Percentiles rank a stretch among this genome's conserved stretches.
phyloP scores from a whole-genome alignment of 495 filamentous ascomycete genomes.

The Parathielavia appendiculata region DNA sequence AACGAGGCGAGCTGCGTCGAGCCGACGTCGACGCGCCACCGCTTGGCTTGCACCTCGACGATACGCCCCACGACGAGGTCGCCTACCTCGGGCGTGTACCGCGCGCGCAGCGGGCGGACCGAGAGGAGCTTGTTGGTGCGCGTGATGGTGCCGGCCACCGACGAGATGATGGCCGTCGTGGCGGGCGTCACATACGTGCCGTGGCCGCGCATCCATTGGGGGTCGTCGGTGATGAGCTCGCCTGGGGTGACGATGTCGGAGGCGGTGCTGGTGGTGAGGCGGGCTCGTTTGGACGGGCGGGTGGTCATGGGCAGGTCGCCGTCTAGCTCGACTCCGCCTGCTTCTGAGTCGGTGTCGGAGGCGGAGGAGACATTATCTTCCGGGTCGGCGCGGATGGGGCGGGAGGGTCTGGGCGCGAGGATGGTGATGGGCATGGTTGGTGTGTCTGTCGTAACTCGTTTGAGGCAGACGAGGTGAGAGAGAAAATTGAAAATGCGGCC shows the following conservation, averaged over 20 bases:
- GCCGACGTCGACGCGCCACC: slow-evolving; percentile 92
- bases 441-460: not conserved
- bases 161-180: slow-evolving; percentile 68
- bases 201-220: slow-evolving; percentile 97
- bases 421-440: slow-evolving; percentile 75
- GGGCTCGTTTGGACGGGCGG: slow-evolving; percentile 26
- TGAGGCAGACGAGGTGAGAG: not conserved
- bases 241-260: slow-evolving; percentile 75
- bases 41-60: slow-evolving; percentile 78
- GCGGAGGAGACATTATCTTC: slow-evolving; percentile 27
- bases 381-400: slow-evolving; percentile 18
- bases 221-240: slow-evolving; percentile 79
- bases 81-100: slow-evolving; percentile 92
- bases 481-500: not conserved
- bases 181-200: slow-evolving; percentile 64
- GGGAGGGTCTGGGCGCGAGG: slow-evolving; percentile 52
- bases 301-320: slow-evolving; percentile 56
- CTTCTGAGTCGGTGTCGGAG: slow-evolving; percentile 40
- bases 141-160: slow-evolving; percentile 77
- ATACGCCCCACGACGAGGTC: slow-evolving; percentile 93
- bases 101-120: slow-evolving; percentile 80
- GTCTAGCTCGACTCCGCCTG: slow-evolving; percentile 36
- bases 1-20: slow-evolving; percentile 75
- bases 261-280: slow-evolving; percentile 3
- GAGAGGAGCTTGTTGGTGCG: slow-evolving; percentile 96